Evolutionary conservation across 2,329 filamentous ascomycete species (phyloP).

Genomic region (Hawksworthiomyces lignivorus): DNA sequence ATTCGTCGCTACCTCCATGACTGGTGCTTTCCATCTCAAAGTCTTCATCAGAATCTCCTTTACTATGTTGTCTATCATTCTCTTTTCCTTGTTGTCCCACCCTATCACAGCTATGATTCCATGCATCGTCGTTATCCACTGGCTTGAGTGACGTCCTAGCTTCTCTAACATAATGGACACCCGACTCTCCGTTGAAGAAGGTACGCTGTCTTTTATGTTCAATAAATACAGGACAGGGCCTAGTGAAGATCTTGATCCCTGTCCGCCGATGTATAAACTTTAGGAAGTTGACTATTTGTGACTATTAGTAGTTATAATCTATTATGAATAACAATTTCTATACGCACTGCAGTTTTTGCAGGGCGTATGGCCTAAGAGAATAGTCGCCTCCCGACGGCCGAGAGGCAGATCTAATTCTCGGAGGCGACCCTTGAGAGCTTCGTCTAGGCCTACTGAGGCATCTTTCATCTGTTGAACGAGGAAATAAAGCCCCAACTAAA

Average conservation of each 20-base stretch:
- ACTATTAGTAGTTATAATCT: too few relatives aligned
- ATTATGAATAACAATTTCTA: too few relatives aligned
- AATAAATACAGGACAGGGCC: not conserved
- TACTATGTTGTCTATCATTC: too few relatives aligned
- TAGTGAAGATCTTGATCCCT: constrained; percentile 2
- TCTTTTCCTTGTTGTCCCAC: too few relatives aligned
- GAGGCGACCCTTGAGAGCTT: constrained; percentile 8
- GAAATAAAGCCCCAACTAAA: constrained; percentile 12
- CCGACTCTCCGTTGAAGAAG: not conserved
- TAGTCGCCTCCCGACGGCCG: not conserved
- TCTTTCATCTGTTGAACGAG: constrained; percentile 6
- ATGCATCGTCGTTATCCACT: not conserved
- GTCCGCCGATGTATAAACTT: not conserved
- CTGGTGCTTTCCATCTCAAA: too few relatives aligned
- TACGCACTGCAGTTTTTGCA: constrained; percentile 14
- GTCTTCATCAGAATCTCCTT: too few relatives aligned
- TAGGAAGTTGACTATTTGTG: constrained; percentile 7
- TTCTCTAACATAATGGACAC: too few relatives aligned
- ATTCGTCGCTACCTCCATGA: too few relatives aligned
- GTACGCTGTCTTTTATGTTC: not conserved
- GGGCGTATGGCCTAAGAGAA: constrained; percentile 12
- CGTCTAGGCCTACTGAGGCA: not conserved
- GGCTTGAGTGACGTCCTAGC: not conserved
- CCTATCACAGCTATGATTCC: too few relatives aligned
- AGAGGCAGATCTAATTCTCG: not conserved